Percentiles rank a stretch among this genome's conserved stretches.
These are phyloP conservation scores for Earliella scabrosa DNA, from an alignment of 1,284 basidiomycete species.

Conservation along the genomic window DNA sequence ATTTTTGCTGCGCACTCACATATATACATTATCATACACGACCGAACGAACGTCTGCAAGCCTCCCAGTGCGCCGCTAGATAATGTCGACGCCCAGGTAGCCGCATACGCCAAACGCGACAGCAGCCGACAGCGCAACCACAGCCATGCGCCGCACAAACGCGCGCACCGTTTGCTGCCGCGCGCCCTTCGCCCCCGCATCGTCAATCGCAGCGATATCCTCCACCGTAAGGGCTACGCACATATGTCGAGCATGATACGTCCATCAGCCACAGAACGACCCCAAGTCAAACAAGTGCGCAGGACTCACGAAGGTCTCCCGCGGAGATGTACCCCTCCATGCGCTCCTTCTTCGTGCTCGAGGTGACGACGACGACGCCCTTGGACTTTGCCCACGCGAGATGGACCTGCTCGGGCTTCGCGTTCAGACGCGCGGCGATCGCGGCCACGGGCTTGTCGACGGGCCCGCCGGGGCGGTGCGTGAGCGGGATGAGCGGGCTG, in stretches of 20 bases:
- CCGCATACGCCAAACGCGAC: conserved; percentile 29
- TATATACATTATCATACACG: too few relatives aligned
- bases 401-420: conserved; percentile 73
- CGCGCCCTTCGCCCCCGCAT: conserved; percentile 41
- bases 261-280: too few relatives aligned
- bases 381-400: conserved; percentile 72
- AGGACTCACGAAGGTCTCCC: conserved; percentile 46
- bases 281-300: too few relatives aligned
- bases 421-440: conserved; percentile 61
- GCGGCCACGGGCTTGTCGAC: conserved; percentile 66
- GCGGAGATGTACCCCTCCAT: conserved; percentile 60
- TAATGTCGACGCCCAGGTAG: conserved; percentile 28
- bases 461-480: conserved; percentile 68
- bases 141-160: conserved; percentile 27
- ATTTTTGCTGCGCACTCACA: too few relatives aligned
- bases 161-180: conserved; percentile 27
- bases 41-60: too few relatives aligned
- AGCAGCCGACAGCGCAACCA: conserved; percentile 29
- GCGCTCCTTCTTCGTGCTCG: conserved; percentile 56
- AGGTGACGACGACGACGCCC: conserved; percentile 70
- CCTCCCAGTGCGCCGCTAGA: too few relatives aligned
- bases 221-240: conserved; percentile 40
- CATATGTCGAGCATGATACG: too few relatives aligned
- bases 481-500: conserved; percentile 71
- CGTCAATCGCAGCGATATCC: conserved; percentile 47